Conservation (phyloP, 306 rosid genomes). For the Malus fusca region DNA sequence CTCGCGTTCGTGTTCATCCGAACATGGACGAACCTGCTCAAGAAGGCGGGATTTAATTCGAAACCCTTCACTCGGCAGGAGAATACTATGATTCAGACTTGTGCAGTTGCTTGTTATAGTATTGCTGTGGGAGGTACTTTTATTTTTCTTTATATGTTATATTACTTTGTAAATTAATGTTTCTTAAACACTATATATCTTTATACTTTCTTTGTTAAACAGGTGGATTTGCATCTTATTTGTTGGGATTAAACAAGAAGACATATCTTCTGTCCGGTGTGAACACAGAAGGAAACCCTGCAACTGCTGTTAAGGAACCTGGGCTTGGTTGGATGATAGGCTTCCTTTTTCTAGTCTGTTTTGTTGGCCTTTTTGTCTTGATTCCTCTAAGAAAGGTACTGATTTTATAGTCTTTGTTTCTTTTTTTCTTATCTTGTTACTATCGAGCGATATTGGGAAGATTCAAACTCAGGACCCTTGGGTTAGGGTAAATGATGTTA, state of each 20-base stretch:
- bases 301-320: conserved; percentile 56
- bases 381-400: conserved; percentile 88
- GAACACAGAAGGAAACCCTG: conserved; percentile 52
- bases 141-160: not conserved
- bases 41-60: conserved; percentile 49
- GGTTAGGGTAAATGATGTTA: too few relatives aligned
- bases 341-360: conserved; percentile 79
- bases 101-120: conserved; percentile 85
- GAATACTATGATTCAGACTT: conserved; percentile 89
- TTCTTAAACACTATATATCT: not conserved
- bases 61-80: conserved; percentile 89
- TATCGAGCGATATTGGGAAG: not conserved
- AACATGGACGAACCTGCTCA: conserved; percentile 67
- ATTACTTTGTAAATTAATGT: not conserved
- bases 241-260: conserved; percentile 67
- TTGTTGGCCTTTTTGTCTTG: conserved; percentile 86
- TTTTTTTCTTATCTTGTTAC: not conserved
- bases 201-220: not conserved
- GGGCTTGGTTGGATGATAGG: conserved; percentile 85
- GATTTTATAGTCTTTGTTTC: not conserved
- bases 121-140: conserved; percentile 72
- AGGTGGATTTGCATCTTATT: conserved; percentile 94
- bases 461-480: not conserved
- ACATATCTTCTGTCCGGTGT: conserved; percentile 77
- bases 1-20: conserved; percentile 61